Conservation (phyloP, 176 grass and related monocot genomes). For the Saccharum spontaneum region DNA sequence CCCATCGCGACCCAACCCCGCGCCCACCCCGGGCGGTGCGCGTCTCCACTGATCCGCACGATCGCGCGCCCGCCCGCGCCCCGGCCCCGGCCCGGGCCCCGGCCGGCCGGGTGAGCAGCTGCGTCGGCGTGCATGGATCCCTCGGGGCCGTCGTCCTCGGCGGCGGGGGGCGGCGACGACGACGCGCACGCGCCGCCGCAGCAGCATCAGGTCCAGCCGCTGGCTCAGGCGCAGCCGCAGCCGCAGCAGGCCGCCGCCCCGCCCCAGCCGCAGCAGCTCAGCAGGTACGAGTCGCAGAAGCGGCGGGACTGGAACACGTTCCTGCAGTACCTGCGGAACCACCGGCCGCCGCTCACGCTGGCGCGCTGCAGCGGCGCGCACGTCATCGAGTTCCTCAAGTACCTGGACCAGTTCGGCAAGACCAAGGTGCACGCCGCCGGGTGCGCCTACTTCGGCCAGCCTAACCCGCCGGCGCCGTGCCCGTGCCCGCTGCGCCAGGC, state of each 20-base stretch:
- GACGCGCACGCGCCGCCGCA: constrained; percentile 16
- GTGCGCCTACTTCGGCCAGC: constrained; percentile 84
- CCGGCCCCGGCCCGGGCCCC: constrained; percentile 3
- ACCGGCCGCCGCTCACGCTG: constrained; percentile 89
- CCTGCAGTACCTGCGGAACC: constrained; percentile 97
- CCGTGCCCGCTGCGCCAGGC: constrained; percentile 89
- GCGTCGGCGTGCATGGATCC: constrained; percentile 32
- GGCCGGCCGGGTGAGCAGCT: constrained; percentile 8
- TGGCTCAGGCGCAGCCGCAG: constrained; percentile 34
- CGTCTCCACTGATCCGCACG: constrained; percentile 12
- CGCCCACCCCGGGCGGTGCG: background rate
- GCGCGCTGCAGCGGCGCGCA: constrained; percentile 94
- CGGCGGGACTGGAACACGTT: constrained; percentile 99
- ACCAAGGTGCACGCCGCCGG: constrained; percentile 83
- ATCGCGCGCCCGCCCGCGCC: background rate
- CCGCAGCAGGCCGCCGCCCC: background rate
- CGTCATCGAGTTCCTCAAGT: constrained; percentile 97
- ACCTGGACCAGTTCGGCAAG: constrained; percentile 99
- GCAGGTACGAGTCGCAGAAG: constrained; percentile 99
- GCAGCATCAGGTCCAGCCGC: constrained; percentile 6
- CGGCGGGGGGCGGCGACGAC: background rate
- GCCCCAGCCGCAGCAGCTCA: constrained; percentile 45
- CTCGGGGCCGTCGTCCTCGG: constrained; percentile 9
- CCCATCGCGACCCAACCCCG: constrained; percentile 16
- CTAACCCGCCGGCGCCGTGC: constrained; percentile 82